phyloP scores from a whole-genome alignment of 2,329 filamentous ascomycete species.

The Monosporascus sp. region DNA sequence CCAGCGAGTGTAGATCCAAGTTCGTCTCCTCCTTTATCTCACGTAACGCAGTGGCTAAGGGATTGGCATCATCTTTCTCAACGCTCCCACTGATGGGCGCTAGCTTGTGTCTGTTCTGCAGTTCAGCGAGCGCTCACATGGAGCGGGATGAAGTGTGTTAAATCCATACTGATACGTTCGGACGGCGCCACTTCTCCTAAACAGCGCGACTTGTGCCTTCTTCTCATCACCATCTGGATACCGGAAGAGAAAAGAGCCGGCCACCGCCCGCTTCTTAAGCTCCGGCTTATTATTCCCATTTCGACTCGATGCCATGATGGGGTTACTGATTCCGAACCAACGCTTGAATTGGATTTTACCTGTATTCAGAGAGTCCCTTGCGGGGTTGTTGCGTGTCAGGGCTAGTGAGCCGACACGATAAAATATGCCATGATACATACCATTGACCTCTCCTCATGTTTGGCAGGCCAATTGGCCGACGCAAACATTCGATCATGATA shows the following conservation, averaged over 20 bases:
- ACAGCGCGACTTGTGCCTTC: conserved; percentile 51
- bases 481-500: background rate
- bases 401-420: conserved; percentile 1
- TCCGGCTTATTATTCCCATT: background rate
- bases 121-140: conserved; percentile 2
- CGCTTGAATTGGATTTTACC: background rate
- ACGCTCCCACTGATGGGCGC: conserved; percentile 60
- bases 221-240: conserved; percentile 29
- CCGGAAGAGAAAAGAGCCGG: conserved; percentile 47
- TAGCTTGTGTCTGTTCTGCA: conserved; percentile 42
- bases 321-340: background rate
- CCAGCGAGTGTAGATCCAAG: conserved; percentile 41
- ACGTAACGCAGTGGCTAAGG: conserved; percentile 54
- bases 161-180: conserved; percentile 51
- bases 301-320: conserved; percentile 14
- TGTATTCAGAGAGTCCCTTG: background rate
- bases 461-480: too few species aligned
- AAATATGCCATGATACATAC: conserved; percentile 11
- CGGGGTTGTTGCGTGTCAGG: background rate
- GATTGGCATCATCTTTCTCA: conserved; percentile 44
- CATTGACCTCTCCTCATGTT: background rate
- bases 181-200: conserved; percentile 55
- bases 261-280: conserved; percentile 36
- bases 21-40: conserved; percentile 60
- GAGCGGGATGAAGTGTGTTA: background rate